Percentiles rank a stretch among this genome's conserved stretches.
Evolutionary conservation across 306 rosid genomes (phyloP).

Genomic region (Gastrolobium bilobum): DNA sequence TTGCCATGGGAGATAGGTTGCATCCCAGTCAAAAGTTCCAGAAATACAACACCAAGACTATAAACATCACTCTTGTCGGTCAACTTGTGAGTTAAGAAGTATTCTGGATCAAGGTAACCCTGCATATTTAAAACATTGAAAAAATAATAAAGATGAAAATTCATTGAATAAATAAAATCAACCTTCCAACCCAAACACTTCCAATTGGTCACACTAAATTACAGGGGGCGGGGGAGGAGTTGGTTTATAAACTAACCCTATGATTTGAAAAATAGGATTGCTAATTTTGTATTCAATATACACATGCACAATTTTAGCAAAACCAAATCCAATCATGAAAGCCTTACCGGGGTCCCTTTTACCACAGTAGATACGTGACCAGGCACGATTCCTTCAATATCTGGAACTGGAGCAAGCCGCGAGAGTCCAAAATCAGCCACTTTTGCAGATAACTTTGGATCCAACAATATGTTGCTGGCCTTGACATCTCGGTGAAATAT

Average conservation of each 20-base stretch:
- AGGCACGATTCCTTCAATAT: slow-evolving; percentile 78
- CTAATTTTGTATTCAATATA: neutral
- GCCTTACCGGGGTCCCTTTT: slow-evolving; percentile 94
- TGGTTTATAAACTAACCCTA: neutral
- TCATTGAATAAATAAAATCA: slow-evolving; percentile 7
- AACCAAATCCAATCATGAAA: slow-evolving; percentile 23
- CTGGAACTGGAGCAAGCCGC: slow-evolving; percentile 92
- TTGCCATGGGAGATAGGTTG: slow-evolving; percentile 93
- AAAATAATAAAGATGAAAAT: neutral
- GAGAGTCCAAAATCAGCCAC: slow-evolving; percentile 99
- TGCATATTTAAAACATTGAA: slow-evolving; percentile 52
- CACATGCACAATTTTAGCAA: neutral
- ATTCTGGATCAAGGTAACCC: slow-evolving; percentile 99
- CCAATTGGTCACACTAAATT: neutral
- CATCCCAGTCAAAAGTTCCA: slow-evolving; percentile 91
- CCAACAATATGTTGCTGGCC: slow-evolving; percentile 95
- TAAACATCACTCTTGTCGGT: slow-evolving; percentile 97
- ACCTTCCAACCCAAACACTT: neutral
- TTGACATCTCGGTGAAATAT: slow-evolving; percentile 96
- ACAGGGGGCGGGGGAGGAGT: too few relatives aligned
- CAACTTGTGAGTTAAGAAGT: slow-evolving; percentile 88
- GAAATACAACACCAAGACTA: slow-evolving; percentile 91
- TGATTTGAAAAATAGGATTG: neutral
- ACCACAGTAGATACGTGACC: slow-evolving; percentile 92
- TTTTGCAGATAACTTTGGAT: slow-evolving; percentile 71